A percentile compares a stretch with the other conserved stretches of the same genome.
phyloP scores from a whole-genome alignment of 495 filamentous ascomycete species.

The Endocarpon pusillum region DNA sequence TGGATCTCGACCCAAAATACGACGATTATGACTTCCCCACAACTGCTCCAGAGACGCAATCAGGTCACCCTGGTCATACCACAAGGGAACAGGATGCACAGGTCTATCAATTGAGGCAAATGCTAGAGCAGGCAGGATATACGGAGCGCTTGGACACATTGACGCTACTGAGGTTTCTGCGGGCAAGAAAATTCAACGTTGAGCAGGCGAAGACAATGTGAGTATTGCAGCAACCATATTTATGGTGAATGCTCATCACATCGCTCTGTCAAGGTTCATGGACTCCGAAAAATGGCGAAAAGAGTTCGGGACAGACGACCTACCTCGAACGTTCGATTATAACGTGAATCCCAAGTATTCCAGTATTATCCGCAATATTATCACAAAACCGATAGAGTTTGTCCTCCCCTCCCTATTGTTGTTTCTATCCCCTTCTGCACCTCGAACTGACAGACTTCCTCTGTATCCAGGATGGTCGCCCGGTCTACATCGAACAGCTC shows the following conservation, averaged over 20 bases:
- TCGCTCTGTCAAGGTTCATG: conserved; percentile 50
- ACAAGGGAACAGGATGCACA: conserved; percentile 79
- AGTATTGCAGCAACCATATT: conserved; percentile 16
- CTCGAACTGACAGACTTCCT: conserved; percentile 1
- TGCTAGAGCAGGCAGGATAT: conserved; percentile 72
- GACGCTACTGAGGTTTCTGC: conserved; percentile 78
- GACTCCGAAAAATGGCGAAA: conserved; percentile 84
- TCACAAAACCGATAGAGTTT: conserved; percentile 94
- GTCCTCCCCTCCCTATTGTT: conserved; percentile 6
- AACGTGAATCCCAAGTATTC: conserved; percentile 73
- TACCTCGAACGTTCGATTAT: conserved; percentile 69
- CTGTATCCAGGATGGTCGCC: conserved; percentile 64
- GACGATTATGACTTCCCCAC: conserved; percentile 91
- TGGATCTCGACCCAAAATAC: conserved; percentile 62
- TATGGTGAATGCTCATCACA: conserved; percentile 1
- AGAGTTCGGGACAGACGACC: conserved; percentile 72
- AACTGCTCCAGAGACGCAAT: conserved; percentile 44
- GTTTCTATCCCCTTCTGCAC: neutral
- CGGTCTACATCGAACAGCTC: conserved; percentile 90
- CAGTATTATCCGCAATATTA: conserved; percentile 97
- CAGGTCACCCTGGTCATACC: conserved; percentile 79
- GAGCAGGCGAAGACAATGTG: conserved; percentile 73
- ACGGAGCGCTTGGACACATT: conserved; percentile 78
- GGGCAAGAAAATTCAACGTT: conserved; percentile 90
- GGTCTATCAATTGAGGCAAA: conserved; percentile 64